A percentile compares a stretch with the other conserved stretches of the same genome.
Conservation (phyloP, 768 basidiomycete species). For the Amanita rimosa region DNA sequence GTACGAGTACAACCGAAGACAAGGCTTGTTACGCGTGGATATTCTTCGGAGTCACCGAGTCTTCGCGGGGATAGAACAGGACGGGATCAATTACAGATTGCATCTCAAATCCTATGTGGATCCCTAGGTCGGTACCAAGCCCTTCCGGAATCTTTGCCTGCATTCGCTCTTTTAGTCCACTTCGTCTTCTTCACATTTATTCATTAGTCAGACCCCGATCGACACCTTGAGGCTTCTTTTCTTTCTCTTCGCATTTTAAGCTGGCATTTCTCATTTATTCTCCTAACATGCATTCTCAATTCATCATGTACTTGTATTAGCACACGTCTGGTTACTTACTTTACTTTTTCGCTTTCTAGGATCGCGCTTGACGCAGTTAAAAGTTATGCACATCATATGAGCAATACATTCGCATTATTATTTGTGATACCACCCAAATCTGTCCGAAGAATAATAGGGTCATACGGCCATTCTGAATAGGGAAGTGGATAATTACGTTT, state of each 20-base stretch:
- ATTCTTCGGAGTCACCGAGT: slow-evolving; percentile 5
- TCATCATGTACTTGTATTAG: background rate
- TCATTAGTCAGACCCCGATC: background rate
- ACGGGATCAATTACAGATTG: background rate
- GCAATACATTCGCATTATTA: background rate
- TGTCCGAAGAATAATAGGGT: too few relatives aligned
- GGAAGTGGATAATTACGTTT: background rate
- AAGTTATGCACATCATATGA: background rate
- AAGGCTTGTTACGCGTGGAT: slow-evolving; percentile 5
- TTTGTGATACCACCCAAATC: background rate
- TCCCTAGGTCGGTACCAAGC: background rate
- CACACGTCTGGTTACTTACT: background rate
- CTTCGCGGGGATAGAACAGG: slow-evolving; percentile 6
- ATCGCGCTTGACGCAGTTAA: background rate
- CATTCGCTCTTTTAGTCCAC: background rate
- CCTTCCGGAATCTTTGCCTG: background rate
- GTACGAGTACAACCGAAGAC: background rate
- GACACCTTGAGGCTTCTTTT: background rate
- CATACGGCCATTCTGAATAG: background rate
- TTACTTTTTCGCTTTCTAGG: background rate
- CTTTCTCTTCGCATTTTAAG: background rate
- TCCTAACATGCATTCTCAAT: slow-evolving; percentile 1
- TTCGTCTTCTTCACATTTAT: background rate
- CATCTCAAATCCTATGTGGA: slow-evolving; percentile 1
- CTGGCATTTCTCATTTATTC: background rate